Evolutionary conservation across 768 basidiomycete genomes (phyloP).

Genomic region (Mycena olivaceomarginata): DNA sequence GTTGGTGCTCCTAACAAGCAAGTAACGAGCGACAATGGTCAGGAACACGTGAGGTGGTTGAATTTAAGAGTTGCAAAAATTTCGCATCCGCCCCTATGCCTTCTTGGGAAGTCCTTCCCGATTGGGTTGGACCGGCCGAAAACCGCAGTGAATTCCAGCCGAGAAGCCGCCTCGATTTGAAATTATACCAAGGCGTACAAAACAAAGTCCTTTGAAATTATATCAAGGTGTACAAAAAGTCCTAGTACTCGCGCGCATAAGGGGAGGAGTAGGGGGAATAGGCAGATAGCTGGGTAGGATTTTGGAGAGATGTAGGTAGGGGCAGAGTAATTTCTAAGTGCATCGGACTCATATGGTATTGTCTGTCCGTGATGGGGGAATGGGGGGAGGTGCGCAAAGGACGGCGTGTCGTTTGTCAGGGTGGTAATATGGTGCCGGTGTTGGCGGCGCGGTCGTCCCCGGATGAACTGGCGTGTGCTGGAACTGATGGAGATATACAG

Average conservation of each 20-base stretch:
- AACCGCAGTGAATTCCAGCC: too few relatives aligned
- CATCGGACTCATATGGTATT: not conserved
- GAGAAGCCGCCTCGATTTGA: not conserved
- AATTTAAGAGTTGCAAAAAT: too few relatives aligned
- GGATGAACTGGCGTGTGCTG: too few relatives aligned
- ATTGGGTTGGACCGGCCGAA: too few relatives aligned
- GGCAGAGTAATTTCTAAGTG: not conserved
- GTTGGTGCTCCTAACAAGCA: too few relatives aligned
- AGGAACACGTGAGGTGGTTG: too few relatives aligned
- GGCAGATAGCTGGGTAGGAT: not conserved
- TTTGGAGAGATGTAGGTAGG: not conserved
- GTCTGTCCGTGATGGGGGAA: not conserved
- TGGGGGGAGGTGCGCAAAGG: not conserved
- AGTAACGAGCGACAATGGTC: too few relatives aligned
- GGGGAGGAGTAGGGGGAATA: not conserved
- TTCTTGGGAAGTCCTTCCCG: too few relatives aligned
- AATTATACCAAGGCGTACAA: not conserved
- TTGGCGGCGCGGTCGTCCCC: not conserved
- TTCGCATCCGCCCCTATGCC: too few relatives aligned
- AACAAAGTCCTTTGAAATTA: not conserved
- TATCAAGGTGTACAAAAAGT: not conserved
- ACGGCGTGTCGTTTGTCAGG: not conserved
- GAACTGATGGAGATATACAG: too few relatives aligned
- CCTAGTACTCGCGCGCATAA: not conserved
- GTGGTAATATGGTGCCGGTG: not conserved